Conservation (phyloP, 257 asterid species). For the Jasminum sambac region DNA sequence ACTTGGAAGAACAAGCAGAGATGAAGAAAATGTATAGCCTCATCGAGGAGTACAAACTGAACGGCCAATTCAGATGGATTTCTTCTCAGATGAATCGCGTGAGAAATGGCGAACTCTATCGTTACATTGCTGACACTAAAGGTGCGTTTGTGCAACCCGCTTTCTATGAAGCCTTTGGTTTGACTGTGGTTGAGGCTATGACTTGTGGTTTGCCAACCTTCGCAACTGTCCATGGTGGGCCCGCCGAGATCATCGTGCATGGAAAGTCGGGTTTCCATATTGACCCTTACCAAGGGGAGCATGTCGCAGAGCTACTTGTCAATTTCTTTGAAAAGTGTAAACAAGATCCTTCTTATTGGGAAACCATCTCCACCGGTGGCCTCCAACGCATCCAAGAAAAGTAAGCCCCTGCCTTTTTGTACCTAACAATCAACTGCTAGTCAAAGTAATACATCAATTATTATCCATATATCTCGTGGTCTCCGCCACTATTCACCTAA, state of each 20-base stretch:
- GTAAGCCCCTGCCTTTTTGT: slow-evolving; percentile 34
- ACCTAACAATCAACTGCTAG: no score
- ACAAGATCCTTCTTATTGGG: slow-evolving; percentile 79
- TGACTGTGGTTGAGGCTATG: slow-evolving; percentile 99
- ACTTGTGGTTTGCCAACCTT: slow-evolving; percentile 94
- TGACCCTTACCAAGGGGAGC: slow-evolving; percentile 86
- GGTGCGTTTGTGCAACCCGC: slow-evolving; percentile 99
- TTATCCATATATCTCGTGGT: no score
- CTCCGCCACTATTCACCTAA: no score
- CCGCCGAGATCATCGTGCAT: slow-evolving; percentile 84
- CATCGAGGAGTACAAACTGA: slow-evolving; percentile 63
- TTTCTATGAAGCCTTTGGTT: slow-evolving; percentile 92
- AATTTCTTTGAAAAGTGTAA: slow-evolving; percentile 71
- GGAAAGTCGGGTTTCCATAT: slow-evolving; percentile 97
- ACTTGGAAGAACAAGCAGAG: slow-evolving; percentile 93
- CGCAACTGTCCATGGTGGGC: slow-evolving; percentile 92
- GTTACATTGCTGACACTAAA: slow-evolving; percentile 76
- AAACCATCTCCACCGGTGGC: slow-evolving; percentile 64
- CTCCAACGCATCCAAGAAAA: slow-evolving; percentile 83
- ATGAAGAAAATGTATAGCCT: slow-evolving; percentile 89
- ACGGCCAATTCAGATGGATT: slow-evolving; percentile 96
- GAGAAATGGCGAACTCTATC: slow-evolving; percentile 94
- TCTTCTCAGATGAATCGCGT: slow-evolving; percentile 98
- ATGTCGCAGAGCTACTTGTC: slow-evolving; percentile 64
- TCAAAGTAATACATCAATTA: no score